Conservation (phyloP, 2,329 filamentous ascomycete species). For the Xylogone sp. region DNA sequence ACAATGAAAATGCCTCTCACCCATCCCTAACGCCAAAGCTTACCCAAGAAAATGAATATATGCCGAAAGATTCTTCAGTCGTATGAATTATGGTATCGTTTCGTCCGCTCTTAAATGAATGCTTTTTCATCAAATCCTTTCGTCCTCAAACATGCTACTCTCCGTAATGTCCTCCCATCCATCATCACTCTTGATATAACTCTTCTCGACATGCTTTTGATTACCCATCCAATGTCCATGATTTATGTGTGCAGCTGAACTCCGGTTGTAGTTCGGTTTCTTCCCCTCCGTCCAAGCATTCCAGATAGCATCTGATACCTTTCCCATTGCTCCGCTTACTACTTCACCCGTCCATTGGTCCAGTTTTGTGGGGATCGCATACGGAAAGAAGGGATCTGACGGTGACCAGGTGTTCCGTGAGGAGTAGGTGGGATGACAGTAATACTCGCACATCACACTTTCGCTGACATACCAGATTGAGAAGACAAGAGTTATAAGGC, state of each 20-base stretch:
- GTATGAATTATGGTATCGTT: background rate
- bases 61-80: background rate
- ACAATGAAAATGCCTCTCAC: background rate
- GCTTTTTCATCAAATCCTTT: conserved; percentile 4
- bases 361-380: conserved; percentile 56
- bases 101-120: background rate
- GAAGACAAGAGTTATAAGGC: conserved; percentile 31
- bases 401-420: conserved; percentile 45
- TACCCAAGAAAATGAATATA: background rate
- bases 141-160: conserved; percentile 4
- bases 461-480: conserved; percentile 54
- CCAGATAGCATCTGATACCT: background rate
- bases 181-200: background rate
- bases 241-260: background rate
- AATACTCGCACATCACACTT: conserved; percentile 46
- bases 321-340: conserved; percentile 5
- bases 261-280: background rate
- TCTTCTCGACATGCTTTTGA: background rate
- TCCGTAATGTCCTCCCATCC: background rate
- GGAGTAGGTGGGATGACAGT: conserved; percentile 52
- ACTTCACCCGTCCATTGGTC: conserved; percentile 49
- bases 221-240: background rate
- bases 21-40: background rate
- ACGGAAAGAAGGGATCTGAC: conserved; percentile 57
- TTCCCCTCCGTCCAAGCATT: background rate